These are phyloP conservation scores for Penicillium coprophilum DNA, from an alignment of 495 filamentous ascomycete genomes.

Conservation along the genomic window DNA sequence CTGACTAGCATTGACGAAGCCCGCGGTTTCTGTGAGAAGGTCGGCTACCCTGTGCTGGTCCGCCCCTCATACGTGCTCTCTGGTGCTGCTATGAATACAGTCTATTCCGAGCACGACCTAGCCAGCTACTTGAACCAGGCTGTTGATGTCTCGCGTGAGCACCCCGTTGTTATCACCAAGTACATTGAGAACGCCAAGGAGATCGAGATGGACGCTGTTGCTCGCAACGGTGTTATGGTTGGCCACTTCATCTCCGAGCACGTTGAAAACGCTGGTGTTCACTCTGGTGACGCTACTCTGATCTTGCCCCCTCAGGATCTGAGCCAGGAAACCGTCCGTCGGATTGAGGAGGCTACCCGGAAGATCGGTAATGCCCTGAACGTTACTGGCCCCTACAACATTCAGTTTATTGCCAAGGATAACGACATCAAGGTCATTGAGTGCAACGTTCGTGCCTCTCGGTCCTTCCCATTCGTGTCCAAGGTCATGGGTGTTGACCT, in stretches of 20 bases:
- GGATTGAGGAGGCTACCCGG: conserved; percentile 91
- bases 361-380: conserved; percentile 96
- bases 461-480: conserved; percentile 97
- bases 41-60: conserved; percentile 91
- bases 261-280: conserved; percentile 95
- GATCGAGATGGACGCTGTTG: conserved; percentile 96
- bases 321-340: conserved; percentile 78
- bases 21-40: conserved; percentile 78
- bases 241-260: conserved; percentile 96
- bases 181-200: conserved; percentile 98
- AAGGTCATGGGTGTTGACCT: conserved; percentile 98
- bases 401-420: conserved; percentile 99
- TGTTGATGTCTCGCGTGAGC: conserved; percentile 87
- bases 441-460: conserved; percentile 94
- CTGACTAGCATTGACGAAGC: conserved; percentile 89
- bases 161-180: conserved; percentile 98
- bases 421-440: conserved; percentile 99
- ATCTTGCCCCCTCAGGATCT: conserved; percentile 97
- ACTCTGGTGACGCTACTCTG: conserved; percentile 95
- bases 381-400: conserved; percentile 96
- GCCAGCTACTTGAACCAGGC: conserved; percentile 90
- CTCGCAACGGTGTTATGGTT: conserved; percentile 80
- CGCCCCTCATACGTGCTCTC: conserved; percentile 97
- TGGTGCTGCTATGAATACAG: conserved; percentile 99
- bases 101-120: conserved; percentile 85